Evolutionary conservation across 1,139 yeast species (phyloP).

Genomic region (Hyphopichia khmerensis): DNA sequence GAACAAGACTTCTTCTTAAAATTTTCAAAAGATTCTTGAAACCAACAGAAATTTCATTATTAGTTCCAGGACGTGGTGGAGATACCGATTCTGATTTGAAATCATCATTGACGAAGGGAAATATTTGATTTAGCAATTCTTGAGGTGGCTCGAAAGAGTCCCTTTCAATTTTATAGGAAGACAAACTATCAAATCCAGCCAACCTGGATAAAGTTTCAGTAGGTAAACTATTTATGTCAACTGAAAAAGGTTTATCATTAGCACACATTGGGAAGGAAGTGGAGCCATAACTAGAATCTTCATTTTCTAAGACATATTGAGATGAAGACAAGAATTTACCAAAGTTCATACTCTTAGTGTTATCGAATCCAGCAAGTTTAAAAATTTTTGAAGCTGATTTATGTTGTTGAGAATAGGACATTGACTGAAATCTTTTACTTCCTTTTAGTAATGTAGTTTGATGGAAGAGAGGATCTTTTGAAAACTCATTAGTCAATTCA

Average conservation of each 20-base stretch:
- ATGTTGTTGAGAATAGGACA: slow-evolving; percentile 29
- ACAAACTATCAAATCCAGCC: slow-evolving; percentile 25
- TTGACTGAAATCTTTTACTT: slow-evolving; percentile 21
- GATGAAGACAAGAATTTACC: slow-evolving; percentile 15
- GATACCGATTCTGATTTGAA: neutral
- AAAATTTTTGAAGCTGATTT: slow-evolving; percentile 23
- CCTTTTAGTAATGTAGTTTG: slow-evolving; percentile 27
- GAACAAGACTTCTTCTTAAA: slow-evolving; percentile 27
- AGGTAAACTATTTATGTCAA: slow-evolving; percentile 15
- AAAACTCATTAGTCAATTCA: slow-evolving; percentile 16
- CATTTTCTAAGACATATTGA: slow-evolving; percentile 1
- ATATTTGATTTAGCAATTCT: slow-evolving; percentile 23
- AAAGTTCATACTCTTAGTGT: slow-evolving; percentile 19
- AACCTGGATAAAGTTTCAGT: slow-evolving; percentile 14
- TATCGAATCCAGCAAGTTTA: slow-evolving; percentile 19
- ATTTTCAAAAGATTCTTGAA: slow-evolving; percentile 18
- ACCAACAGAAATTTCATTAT: slow-evolving; percentile 5
- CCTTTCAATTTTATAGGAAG: slow-evolving; percentile 20
- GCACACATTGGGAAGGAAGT: slow-evolving; percentile 4
- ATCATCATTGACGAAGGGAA: slow-evolving; percentile 27
- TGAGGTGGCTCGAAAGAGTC: slow-evolving; percentile 27
- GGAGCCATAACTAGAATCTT: neutral
- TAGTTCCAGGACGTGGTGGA: neutral
- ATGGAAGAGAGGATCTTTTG: slow-evolving; percentile 12
- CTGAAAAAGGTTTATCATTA: slow-evolving; percentile 12